Evolutionary conservation across 129 eudicot species (phyloP).

Genomic region (Artemisia tridentata): DNA sequence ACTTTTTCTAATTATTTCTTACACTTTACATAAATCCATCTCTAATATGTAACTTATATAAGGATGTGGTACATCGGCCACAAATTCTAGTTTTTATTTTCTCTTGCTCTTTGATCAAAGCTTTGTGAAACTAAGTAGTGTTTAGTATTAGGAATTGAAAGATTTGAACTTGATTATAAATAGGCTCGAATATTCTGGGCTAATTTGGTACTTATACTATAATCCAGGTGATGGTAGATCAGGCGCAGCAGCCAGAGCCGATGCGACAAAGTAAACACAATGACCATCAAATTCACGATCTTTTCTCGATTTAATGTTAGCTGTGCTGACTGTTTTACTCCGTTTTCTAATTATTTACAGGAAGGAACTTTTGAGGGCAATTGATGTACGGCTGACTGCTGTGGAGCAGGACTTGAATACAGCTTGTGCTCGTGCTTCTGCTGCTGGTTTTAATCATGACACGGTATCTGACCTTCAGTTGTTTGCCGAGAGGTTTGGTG

Average conservation of each 20-base stretch:
- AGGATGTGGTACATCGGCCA: background rate
- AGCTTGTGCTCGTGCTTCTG: slow-evolving; percentile 76
- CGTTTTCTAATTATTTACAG: slow-evolving; percentile 34
- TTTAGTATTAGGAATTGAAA: background rate
- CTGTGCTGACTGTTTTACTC: background rate
- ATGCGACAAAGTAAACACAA: slow-evolving; percentile 86
- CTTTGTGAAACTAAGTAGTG: background rate
- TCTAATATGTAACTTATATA: background rate
- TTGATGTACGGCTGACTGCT: slow-evolving; percentile 84
- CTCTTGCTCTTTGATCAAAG: background rate
- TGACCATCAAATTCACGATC: background rate
- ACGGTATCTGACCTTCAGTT: slow-evolving; percentile 68
- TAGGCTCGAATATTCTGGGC: slow-evolving; percentile 18
- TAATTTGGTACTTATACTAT: slow-evolving; percentile 11
- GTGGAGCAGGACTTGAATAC: slow-evolving; percentile 73
- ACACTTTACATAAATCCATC: background rate
- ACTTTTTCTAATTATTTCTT: slow-evolving; percentile 4
- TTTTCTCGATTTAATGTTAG: background rate
- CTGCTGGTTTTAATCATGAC: slow-evolving; percentile 83
- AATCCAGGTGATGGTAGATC: slow-evolving; percentile 67
- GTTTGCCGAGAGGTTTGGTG: slow-evolving; percentile 89
- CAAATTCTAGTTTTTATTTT: background rate
- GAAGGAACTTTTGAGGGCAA: slow-evolving; percentile 96
- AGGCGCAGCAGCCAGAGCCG: slow-evolving; percentile 58
- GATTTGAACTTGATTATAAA: slow-evolving; percentile 8